phyloP scores from a whole-genome alignment of 805 yeast species.

The Saccharomycopsis javanensis region DNA sequence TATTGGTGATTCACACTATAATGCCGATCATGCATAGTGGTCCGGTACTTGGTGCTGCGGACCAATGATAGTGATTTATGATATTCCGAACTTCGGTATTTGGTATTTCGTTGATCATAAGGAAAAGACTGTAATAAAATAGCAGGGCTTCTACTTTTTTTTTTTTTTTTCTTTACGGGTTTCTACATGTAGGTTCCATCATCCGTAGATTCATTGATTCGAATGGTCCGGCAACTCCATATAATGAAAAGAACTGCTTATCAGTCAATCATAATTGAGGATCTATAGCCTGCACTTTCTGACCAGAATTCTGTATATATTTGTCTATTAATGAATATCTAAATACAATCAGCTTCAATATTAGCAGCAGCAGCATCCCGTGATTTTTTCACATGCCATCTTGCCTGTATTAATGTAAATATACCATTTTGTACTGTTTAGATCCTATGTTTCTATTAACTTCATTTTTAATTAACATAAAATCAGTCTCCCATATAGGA shows the following conservation, averaged over 20 bases:
- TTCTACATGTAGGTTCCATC: too few species aligned
- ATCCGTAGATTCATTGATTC: too few species aligned
- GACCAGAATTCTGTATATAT: too few species aligned
- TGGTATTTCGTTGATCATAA: too few species aligned
- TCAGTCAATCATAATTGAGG: too few species aligned
- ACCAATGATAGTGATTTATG: neutral
- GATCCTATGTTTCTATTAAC: neutral
- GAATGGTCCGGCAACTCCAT: too few species aligned
- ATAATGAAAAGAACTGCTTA: too few species aligned
- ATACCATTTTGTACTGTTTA: constrained; percentile 3
- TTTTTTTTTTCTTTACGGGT: neutral
- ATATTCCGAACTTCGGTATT: neutral
- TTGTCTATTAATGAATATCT: too few species aligned
- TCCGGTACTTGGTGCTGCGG: neutral
- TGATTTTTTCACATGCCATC: constrained; percentile 2
- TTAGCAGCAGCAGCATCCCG: neutral
- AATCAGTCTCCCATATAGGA: constrained; percentile 2
- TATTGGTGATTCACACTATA: neutral
- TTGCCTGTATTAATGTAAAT: constrained; percentile 2
- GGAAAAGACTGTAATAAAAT: too few species aligned
- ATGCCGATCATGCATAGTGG: neutral
- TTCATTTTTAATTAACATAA: neutral
- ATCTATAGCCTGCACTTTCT: too few species aligned
- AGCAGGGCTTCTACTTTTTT: neutral
- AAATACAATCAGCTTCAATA: neutral